These are phyloP conservation scores for Trypanosomatidae sp. DNA, from an alignment of 208 protist genomes.

Conservation along the genomic window DNA sequence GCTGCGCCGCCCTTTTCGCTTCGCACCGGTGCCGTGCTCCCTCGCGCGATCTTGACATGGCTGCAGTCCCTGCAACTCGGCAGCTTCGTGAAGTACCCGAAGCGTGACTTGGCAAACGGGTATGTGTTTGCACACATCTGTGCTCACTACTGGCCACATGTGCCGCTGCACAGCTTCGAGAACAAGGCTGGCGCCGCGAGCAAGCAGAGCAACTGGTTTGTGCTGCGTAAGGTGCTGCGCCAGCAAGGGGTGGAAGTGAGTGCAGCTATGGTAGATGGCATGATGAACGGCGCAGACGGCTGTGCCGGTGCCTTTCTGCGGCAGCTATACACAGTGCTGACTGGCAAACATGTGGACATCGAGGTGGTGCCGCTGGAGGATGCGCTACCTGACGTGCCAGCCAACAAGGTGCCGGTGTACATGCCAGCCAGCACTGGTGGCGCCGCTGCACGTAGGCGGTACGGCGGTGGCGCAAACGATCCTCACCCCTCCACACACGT, in stretches of 20 bases:
- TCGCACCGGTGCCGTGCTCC: constrained; percentile 33
- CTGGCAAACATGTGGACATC: constrained; percentile 37
- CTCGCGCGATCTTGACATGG: constrained; percentile 91
- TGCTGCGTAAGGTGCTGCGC: constrained; percentile 69
- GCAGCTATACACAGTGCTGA: constrained; percentile 83
- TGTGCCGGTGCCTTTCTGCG: constrained; percentile 75
- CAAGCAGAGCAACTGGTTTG: constrained; percentile 91
- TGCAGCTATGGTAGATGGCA: constrained; percentile 71
- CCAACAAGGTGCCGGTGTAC: constrained; percentile 22
- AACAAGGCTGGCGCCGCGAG: constrained; percentile 66
- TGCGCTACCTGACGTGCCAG: constrained; percentile 29
- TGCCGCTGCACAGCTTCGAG: constrained; percentile 92
- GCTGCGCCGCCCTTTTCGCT: background rate
- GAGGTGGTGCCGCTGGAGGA: constrained; percentile 38
- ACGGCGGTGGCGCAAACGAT: background rate
- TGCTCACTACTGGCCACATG: constrained; percentile 86
- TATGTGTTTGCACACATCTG: constrained; percentile 94
- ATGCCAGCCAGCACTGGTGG: constrained; percentile 17
- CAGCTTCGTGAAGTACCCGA: constrained; percentile 71
- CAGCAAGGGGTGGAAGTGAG: constrained; percentile 62
- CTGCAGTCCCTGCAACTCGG: constrained; percentile 88
- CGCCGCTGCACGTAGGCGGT: constrained; percentile 9
- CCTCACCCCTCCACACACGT: background rate
- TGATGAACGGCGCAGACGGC: constrained; percentile 69
- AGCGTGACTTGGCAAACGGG: constrained; percentile 92